phyloP scores from a whole-genome alignment of 345 rosid genomes.

The Brassica incana region DNA sequence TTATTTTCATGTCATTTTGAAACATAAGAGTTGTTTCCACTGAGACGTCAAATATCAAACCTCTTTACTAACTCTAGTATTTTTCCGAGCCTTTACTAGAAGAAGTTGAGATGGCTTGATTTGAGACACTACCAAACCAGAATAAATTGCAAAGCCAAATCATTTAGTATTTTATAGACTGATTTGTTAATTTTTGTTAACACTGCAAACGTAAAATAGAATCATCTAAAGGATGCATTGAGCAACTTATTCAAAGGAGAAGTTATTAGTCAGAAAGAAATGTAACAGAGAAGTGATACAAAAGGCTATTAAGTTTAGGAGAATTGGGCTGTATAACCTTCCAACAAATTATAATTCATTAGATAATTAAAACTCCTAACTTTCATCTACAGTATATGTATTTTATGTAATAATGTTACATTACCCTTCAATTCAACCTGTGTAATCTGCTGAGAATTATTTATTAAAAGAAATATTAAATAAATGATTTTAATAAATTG shows the following conservation, averaged over 20 bases:
- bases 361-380: too few relatives aligned
- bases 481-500: too few relatives aligned
- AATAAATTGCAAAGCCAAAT: neutral
- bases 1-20: neutral
- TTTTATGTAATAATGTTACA: too few relatives aligned
- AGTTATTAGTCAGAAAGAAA: neutral
- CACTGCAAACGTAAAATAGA: neutral
- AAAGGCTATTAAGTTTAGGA: too few relatives aligned
- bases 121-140: neutral
- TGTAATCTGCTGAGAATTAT: too few relatives aligned
- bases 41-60: neutral
- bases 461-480: too few relatives aligned
- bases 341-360: too few relatives aligned
- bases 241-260: neutral
- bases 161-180: neutral
- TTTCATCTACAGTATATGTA: too few relatives aligned
- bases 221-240: neutral
- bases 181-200: neutral
- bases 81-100: too few relatives aligned
- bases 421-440: too few relatives aligned
- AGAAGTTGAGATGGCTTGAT: neutral
- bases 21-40: neutral
- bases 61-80: neutral
- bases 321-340: too few relatives aligned
- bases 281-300: neutral